phyloP scores from a whole-genome alignment of 2,329 filamentous ascomycete species.

The Penicillium janthinellum region DNA sequence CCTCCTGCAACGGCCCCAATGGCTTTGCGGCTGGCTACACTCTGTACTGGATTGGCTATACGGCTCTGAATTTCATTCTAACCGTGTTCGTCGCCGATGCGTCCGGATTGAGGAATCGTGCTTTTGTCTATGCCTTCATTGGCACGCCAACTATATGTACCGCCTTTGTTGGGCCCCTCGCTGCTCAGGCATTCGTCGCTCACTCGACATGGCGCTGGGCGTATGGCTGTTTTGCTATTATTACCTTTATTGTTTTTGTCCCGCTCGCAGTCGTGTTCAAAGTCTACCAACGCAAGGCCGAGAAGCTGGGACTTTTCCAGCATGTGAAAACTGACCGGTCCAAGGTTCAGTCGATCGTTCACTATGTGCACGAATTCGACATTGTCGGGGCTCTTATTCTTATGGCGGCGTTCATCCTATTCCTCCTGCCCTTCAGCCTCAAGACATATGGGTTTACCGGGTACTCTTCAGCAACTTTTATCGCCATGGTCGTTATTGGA shows the following conservation, averaged over 20 bases:
- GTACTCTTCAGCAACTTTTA: slow-evolving; percentile 43
- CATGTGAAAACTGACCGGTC: slow-evolving; percentile 47
- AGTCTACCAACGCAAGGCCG: slow-evolving; percentile 58
- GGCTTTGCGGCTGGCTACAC: slow-evolving; percentile 59
- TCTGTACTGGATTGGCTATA: slow-evolving; percentile 56
- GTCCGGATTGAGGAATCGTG: slow-evolving; percentile 58
- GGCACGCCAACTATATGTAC: slow-evolving; percentile 62
- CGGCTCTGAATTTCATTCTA: slow-evolving; percentile 56
- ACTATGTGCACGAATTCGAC: slow-evolving; percentile 64
- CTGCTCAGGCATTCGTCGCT: slow-evolving; percentile 51
- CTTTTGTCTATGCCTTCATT: slow-evolving; percentile 59
- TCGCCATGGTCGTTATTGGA: slow-evolving; percentile 57
- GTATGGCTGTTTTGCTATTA: slow-evolving; percentile 61
- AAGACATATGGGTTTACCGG: slow-evolving; percentile 32
- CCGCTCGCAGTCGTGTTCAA: slow-evolving; percentile 58
- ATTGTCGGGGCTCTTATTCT: slow-evolving; percentile 61
- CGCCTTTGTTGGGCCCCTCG: slow-evolving; percentile 55
- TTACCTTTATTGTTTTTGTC: slow-evolving; percentile 56
- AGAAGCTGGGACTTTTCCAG: slow-evolving; percentile 53
- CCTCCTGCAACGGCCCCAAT: slow-evolving; percentile 60
- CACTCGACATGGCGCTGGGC: slow-evolving; percentile 61
- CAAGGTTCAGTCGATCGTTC: slow-evolving; percentile 47
- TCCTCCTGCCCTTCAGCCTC: slow-evolving; percentile 66
- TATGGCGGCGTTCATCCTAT: slow-evolving; percentile 59
- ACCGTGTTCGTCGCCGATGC: slow-evolving; percentile 63